Percentiles rank a stretch among this genome's conserved stretches.
These are phyloP conservation scores for Amanita polypyramis DNA, from an alignment of 768 basidiomycete species.

Conservation along the genomic window DNA sequence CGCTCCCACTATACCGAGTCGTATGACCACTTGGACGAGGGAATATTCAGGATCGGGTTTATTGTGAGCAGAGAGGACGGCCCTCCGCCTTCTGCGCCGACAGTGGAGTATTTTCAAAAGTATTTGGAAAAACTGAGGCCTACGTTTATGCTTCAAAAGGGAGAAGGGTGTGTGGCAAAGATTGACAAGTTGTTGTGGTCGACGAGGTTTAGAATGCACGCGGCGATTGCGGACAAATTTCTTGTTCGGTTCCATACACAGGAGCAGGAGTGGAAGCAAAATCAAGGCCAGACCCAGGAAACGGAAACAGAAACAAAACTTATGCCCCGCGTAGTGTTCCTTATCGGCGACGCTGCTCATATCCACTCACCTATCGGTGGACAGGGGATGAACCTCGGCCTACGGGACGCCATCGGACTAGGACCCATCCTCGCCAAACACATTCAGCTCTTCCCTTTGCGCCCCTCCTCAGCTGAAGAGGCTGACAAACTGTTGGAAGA, in stretches of 20 bases:
- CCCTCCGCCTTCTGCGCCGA: slow-evolving; percentile 25
- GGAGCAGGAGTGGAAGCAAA: background rate
- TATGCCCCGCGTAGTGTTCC: slow-evolving; percentile 9
- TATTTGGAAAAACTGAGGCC: slow-evolving; percentile 29
- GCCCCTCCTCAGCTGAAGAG: slow-evolving; percentile 4
- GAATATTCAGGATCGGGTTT: slow-evolving; percentile 29
- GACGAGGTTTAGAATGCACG: slow-evolving; percentile 34
- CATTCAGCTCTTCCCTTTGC: slow-evolving; percentile 9
- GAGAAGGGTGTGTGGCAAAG: slow-evolving; percentile 21
- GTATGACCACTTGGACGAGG: slow-evolving; percentile 7
- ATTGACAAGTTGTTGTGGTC: slow-evolving; percentile 33
- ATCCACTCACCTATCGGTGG: slow-evolving; percentile 46
- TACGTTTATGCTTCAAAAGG: slow-evolving; percentile 8
- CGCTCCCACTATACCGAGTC: slow-evolving; percentile 12
- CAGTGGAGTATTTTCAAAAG: slow-evolving; percentile 32
- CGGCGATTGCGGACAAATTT: slow-evolving; percentile 30
- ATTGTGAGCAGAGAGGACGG: slow-evolving; percentile 26
- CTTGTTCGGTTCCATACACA: slow-evolving; percentile 18
- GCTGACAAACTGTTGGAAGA: slow-evolving; percentile 22
- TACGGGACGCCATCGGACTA: slow-evolving; percentile 40
- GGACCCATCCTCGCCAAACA: slow-evolving; percentile 32
- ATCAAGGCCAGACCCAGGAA: background rate
- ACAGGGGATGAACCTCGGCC: slow-evolving; percentile 49
- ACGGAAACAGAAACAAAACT: background rate
- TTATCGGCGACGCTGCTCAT: slow-evolving; percentile 29